Evolutionary conservation across 345 rosid genomes (phyloP).

Genomic region (Ailanthus altissimus): DNA sequence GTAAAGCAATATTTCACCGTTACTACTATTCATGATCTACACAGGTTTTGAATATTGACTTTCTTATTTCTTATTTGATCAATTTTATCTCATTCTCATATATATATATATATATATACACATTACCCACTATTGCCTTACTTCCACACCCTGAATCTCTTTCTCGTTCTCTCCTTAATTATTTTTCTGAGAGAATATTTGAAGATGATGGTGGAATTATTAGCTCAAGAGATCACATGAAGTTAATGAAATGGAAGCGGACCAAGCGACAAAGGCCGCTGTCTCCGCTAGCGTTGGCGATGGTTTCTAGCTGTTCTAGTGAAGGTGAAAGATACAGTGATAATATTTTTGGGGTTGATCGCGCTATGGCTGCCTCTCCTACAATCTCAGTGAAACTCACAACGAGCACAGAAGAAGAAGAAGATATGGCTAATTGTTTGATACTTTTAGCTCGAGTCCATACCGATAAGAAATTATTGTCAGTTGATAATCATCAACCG

Average conservation of each 20-base stretch:
- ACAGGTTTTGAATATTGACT: background rate
- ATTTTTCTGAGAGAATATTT: background rate
- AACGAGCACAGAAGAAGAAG: constrained; percentile 42
- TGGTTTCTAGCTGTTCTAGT: constrained; percentile 31
- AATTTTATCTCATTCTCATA: background rate
- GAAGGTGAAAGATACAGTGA: constrained; percentile 29
- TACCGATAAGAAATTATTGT: background rate
- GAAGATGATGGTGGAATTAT: constrained; percentile 30
- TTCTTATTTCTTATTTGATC: background rate
- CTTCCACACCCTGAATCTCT: background rate
- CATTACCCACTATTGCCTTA: no score
- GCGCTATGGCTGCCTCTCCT: constrained; percentile 10
- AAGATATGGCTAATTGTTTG: constrained; percentile 66
- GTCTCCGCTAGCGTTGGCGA: constrained; percentile 44
- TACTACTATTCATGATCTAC: background rate
- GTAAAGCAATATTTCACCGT: constrained; percentile 28
- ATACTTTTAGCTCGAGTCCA: constrained; percentile 61
- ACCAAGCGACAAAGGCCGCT: constrained; percentile 64
- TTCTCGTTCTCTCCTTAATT: background rate
- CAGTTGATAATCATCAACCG: constrained; percentile 6
- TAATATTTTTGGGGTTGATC: constrained; percentile 13
- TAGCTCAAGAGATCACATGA: constrained; percentile 29
- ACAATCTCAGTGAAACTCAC: constrained; percentile 27
- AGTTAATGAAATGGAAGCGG: constrained; percentile 62
- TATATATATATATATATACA: no score